phyloP scores from a whole-genome alignment of 1,284 basidiomycete species.

The Fomitopsis schrenkii region DNA sequence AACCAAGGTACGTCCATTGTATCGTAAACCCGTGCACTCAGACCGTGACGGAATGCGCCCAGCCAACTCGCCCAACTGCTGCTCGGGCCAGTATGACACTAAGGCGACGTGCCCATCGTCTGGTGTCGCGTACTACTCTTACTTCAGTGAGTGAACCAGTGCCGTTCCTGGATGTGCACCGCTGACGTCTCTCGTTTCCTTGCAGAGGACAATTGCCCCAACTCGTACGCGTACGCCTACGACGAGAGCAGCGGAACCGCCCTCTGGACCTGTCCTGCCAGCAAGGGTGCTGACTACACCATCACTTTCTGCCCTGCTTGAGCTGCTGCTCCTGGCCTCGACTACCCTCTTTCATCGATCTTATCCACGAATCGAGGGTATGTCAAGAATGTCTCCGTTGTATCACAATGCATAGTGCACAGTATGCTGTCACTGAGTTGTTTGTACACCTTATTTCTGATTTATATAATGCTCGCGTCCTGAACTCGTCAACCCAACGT shows the following conservation, averaged over 20 bases:
- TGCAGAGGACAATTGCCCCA: conserved; percentile 40
- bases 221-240: conserved; percentile 47
- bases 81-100: conserved; percentile 39
- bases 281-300: conserved; percentile 38
- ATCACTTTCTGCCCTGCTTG: conserved; percentile 43
- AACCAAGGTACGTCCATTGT: conserved; percentile 25
- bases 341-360: too few species aligned
- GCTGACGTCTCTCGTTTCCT: not conserved
- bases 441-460: not conserved
- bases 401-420: not conserved
- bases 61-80: conserved; percentile 39
- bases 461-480: too few species aligned
- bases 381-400: too few species aligned
- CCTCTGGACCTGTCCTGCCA: conserved; percentile 39
- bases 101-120: conserved; percentile 38
- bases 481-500: too few species aligned
- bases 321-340: not conserved
- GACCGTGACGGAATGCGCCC: not conserved
- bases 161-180: not conserved
- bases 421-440: not conserved
- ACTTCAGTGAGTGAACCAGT: conserved; percentile 37
- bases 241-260: conserved; percentile 45
- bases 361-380: too few species aligned
- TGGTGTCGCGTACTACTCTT: conserved; percentile 38
- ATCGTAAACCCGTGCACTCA: not conserved